Conservation (phyloP, 495 filamentous ascomycete genomes). For the Aspergillus haitiensis region DNA sequence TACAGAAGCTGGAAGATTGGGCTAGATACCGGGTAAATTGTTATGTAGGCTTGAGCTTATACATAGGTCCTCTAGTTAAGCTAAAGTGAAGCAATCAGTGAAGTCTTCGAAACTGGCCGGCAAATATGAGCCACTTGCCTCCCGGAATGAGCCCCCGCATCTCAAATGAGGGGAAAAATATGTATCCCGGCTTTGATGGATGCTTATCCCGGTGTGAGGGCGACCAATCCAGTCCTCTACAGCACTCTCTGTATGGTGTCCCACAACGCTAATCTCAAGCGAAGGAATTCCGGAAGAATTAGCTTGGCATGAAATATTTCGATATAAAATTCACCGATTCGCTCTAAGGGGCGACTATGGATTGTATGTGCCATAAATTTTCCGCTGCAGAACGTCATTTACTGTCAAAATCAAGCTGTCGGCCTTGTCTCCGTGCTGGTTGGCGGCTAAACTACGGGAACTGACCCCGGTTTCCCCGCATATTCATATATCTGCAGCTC, state of each 20-base stretch:
- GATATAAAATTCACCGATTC: background rate
- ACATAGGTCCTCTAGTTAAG: no score
- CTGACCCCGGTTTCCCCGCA: background rate
- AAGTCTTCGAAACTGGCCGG: background rate
- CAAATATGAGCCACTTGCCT: no score
- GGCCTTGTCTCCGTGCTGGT: background rate
- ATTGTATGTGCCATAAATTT: background rate
- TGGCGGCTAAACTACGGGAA: background rate
- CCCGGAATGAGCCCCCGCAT: background rate
- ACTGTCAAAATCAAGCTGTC: background rate
- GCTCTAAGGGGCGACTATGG: background rate
- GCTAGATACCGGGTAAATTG: no score
- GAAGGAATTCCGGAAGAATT: background rate
- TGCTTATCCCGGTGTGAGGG: background rate
- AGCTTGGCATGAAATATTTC: constrained; percentile 1
- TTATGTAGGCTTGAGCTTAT: no score
- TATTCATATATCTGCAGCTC: background rate
- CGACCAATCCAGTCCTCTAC: background rate
- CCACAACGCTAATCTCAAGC: background rate
- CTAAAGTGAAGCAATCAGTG: background rate
- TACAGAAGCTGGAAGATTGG: no score
- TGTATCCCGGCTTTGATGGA: background rate
- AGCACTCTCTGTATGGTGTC: no score
- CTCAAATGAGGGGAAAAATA: background rate
- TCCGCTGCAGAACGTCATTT: background rate